A percentile compares a stretch with the other conserved stretches of the same genome.
Evolutionary conservation across 2,329 filamentous ascomycete species (phyloP).

Genomic region (Colletotrichum camelliae): DNA sequence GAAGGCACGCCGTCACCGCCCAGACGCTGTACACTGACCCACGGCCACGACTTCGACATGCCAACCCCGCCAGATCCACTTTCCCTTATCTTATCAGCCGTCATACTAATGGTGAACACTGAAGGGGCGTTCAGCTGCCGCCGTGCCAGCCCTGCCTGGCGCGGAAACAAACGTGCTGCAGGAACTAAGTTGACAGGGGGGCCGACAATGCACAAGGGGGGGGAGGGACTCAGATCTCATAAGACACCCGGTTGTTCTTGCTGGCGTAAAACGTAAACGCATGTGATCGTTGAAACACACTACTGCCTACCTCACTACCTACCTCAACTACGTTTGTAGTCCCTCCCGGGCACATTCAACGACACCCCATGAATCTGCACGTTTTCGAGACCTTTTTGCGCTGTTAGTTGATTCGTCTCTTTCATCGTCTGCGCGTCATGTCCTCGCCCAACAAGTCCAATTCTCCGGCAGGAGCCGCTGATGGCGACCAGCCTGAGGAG

Average conservation of each 20-base stretch:
- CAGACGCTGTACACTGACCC: background rate
- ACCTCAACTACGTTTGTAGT: background rate
- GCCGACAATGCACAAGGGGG: background rate
- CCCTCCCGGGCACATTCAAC: background rate
- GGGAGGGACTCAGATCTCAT: conserved; percentile 1
- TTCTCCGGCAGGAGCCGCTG: conserved; percentile 11
- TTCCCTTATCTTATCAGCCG: conserved; percentile 9
- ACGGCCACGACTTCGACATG: background rate
- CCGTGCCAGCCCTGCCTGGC: conserved; percentile 5
- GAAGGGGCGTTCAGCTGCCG: background rate
- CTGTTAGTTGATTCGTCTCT: background rate
- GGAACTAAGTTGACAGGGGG: conserved; percentile 17
- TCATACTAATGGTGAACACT: background rate
- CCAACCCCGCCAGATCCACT: conserved; percentile 20
- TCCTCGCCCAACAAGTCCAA: conserved; percentile 23
- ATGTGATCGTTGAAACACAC: conserved; percentile 19
- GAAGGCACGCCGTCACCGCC: background rate
- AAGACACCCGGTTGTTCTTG: background rate
- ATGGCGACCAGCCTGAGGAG: conserved; percentile 40
- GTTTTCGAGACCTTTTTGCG: background rate
- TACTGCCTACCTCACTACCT: background rate
- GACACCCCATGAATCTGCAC: background rate
- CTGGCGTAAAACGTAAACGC: background rate
- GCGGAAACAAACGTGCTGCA: conserved; percentile 19
- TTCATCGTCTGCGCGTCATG: background rate